Percentiles rank a stretch among this genome's conserved stretches.
Conservation (phyloP, 768 basidiomycete species). For the Boletus reticuloceps region DNA sequence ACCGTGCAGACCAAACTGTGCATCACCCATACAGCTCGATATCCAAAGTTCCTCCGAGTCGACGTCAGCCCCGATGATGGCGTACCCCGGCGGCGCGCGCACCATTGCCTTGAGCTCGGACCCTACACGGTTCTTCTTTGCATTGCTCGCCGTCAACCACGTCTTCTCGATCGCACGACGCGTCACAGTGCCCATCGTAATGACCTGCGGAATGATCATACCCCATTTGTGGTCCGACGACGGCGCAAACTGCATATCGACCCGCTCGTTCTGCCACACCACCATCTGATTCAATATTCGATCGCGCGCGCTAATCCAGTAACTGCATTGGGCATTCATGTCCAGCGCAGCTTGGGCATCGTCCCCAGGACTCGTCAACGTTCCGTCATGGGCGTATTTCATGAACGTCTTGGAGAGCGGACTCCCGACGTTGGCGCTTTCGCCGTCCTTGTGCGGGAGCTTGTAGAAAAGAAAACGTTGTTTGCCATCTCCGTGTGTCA, state of each 20-base stretch:
- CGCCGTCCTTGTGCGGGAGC: constrained; percentile 95
- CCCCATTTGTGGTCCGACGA: constrained; percentile 60
- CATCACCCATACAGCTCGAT: constrained; percentile 97
- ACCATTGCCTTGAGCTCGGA: constrained; percentile 99
- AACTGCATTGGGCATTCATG: constrained; percentile 92
- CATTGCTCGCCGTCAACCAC: constrained; percentile 97
- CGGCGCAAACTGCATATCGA: constrained; percentile 51
- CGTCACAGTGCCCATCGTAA: constrained; percentile 98
- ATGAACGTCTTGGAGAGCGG: constrained; percentile 89
- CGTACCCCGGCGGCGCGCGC: constrained; percentile 87
- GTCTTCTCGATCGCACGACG: constrained; percentile 97
- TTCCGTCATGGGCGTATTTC: constrained; percentile 84
- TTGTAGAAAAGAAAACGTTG: constrained; percentile 74
- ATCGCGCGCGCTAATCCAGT: constrained; percentile 95
- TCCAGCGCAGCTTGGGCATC: constrained; percentile 84
- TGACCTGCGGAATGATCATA: constrained; percentile 92
- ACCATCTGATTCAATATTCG: constrained; percentile 92
- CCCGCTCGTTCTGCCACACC: constrained; percentile 64
- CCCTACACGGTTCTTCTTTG: constrained; percentile 96
- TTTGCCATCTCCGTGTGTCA: constrained; percentile 35
- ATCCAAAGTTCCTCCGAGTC: constrained; percentile 99
- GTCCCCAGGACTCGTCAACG: constrained; percentile 74
- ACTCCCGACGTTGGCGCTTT: constrained; percentile 91
- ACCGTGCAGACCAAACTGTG: constrained; percentile 95
- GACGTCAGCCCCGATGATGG: constrained; percentile 96